These are phyloP conservation scores for Straminergon stramineum DNA, from an alignment of 225 moss, liverwort and hornwort genomes.

Conservation along the genomic window DNA sequence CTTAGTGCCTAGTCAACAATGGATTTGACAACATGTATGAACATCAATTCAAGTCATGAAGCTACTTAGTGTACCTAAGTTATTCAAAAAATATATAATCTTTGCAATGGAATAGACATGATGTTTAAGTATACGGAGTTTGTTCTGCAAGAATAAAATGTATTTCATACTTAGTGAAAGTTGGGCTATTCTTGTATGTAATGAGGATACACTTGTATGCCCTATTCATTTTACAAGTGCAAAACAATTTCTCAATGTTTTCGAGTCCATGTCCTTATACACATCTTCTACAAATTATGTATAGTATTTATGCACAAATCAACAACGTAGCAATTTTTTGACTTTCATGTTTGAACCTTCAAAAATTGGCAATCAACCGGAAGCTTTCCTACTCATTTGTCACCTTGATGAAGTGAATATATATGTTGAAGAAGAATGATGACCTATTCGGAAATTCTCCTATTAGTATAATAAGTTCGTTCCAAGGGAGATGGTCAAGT, in stretches of 20 bases:
- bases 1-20: rapidly evolving
- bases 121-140: neutral
- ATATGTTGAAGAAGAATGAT: too few relatives aligned
- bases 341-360: neutral
- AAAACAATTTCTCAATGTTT: neutral
- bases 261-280: rapidly evolving
- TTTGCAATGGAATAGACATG: neutral
- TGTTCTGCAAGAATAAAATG: neutral
- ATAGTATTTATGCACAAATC: neutral
- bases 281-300: neutral
- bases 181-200: neutral
- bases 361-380: neutral
- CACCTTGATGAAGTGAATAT: neutral
- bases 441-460: too few relatives aligned
- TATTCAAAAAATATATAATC: neutral
- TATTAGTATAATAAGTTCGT: too few relatives aligned
- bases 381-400: neutral
- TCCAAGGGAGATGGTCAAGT: too few relatives aligned
- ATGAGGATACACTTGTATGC: neutral
- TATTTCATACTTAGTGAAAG: too few relatives aligned
- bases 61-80: neutral
- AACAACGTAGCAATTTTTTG: neutral
- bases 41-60: neutral
- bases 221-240: neutral
- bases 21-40: neutral